Conservation (phyloP, 192 early-diverging fungal species). For the Podila horticola region DNA sequence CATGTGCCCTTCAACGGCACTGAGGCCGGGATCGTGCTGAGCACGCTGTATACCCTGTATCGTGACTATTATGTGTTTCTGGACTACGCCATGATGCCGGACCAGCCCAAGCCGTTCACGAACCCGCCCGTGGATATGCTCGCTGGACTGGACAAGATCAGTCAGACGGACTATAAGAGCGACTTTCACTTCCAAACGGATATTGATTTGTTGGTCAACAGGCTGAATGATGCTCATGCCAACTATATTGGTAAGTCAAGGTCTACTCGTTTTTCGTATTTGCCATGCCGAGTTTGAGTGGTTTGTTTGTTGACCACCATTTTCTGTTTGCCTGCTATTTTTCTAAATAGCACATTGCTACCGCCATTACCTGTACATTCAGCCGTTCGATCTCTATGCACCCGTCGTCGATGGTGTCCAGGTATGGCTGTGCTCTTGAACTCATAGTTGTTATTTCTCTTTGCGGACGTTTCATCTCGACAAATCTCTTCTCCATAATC, state of each 20-base stretch:
- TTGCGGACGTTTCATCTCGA: too few species aligned
- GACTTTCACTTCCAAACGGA: conserved; percentile 36
- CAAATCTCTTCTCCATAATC: too few species aligned
- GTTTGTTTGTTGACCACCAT: not conserved
- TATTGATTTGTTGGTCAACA: conserved; percentile 20
- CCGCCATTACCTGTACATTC: conserved; percentile 28
- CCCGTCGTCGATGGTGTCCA: conserved; percentile 30
- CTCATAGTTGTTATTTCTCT: not conserved
- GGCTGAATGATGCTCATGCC: conserved; percentile 41
- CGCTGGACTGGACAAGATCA: conserved; percentile 13
- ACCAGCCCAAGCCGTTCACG: conserved; percentile 38
- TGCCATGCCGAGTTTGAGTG: too few species aligned
- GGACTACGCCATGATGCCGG: conserved; percentile 15
- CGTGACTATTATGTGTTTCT: conserved; percentile 47
- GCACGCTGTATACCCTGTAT: conserved; percentile 27
- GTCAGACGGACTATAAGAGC: not conserved
- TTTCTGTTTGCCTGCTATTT: not conserved
- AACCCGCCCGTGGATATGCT: conserved; percentile 32
- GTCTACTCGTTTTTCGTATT: not conserved
- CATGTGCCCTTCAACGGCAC: conserved; percentile 28
- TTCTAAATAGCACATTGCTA: conserved; percentile 27
- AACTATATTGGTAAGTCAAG: conserved; percentile 34
- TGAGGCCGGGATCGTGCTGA: conserved; percentile 18
- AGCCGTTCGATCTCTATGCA: conserved; percentile 42
- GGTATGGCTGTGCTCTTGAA: conserved; percentile 1